These are phyloP conservation scores for Begonia fuchsioides DNA, from an alignment of 306 rosid species.

Conservation along the genomic window DNA sequence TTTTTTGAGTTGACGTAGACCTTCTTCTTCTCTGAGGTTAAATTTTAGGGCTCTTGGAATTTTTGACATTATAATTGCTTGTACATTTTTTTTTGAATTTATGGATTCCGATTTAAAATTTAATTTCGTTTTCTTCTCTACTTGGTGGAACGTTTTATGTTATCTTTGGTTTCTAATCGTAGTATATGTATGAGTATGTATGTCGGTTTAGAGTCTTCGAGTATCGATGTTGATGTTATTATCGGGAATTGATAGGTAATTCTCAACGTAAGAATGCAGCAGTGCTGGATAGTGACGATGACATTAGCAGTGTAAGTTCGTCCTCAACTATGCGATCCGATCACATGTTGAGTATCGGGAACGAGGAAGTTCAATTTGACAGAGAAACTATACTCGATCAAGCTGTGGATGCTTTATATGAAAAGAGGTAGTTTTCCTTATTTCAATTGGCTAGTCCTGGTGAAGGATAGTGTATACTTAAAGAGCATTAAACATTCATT, in stretches of 20 bases:
- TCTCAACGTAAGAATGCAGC: slow-evolving; percentile 63
- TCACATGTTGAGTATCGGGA: slow-evolving; percentile 30
- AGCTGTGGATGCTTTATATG: slow-evolving; percentile 73
- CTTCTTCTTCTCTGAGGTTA: not conserved
- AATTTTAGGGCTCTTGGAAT: not conserved
- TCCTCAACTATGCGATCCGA: slow-evolving; percentile 65
- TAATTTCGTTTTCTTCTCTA: not conserved
- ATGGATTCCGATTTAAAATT: not conserved
- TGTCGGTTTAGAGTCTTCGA: no score
- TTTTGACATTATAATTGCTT: not conserved
- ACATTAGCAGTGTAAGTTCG: slow-evolving; percentile 65
- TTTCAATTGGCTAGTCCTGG: not conserved
- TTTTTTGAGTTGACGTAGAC: not conserved
- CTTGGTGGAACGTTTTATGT: not conserved
- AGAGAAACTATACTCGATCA: slow-evolving; percentile 67
- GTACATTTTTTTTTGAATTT: not conserved
- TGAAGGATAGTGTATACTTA: no score
- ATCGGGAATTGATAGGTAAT: slow-evolving; percentile 32
- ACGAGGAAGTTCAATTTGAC: slow-evolving; percentile 45
- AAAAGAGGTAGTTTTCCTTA: slow-evolving; percentile 48
- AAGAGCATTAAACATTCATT: no score
- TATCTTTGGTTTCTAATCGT: not conserved
- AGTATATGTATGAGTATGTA: not conserved
- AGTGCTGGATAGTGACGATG: slow-evolving; percentile 62
- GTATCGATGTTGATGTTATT: not conserved